A percentile compares a stretch with the other conserved stretches of the same genome.
Conservation (phyloP, 495 filamentous ascomycete genomes). For the Corynascus novoguineensis region DNA sequence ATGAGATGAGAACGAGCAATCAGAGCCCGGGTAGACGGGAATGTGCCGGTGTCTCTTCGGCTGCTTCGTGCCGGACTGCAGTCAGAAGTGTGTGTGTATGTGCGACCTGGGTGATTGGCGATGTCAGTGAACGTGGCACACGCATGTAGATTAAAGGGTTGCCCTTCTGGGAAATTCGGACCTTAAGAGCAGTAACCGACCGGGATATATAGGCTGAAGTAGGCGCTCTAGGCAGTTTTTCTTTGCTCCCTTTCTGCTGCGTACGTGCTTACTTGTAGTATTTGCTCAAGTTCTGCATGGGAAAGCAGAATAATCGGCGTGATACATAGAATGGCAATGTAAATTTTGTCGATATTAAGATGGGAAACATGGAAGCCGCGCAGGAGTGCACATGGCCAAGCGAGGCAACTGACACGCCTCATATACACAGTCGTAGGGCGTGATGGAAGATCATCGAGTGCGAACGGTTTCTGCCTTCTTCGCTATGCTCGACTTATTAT, state of each 20-base stretch:
- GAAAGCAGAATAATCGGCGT: too few species aligned
- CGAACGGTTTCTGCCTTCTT: background rate
- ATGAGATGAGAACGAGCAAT: background rate
- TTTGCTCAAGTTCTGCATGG: too few species aligned
- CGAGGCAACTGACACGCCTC: background rate
- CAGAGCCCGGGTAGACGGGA: background rate
- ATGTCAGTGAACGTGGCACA: constrained; percentile 5
- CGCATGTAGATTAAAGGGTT: constrained; percentile 23
- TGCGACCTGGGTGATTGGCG: constrained; percentile 13
- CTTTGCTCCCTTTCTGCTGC: too few species aligned
- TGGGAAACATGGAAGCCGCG: background rate
- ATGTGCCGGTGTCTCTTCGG: background rate
- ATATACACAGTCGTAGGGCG: background rate
- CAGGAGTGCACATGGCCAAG: background rate
- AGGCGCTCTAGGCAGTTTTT: constrained; percentile 16
- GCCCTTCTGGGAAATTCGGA: constrained; percentile 29
- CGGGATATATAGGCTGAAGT: constrained; percentile 31
- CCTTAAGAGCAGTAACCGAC: constrained; percentile 3
- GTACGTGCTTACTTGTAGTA: too few species aligned
- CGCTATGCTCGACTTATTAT: constrained; percentile 9
- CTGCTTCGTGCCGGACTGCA: background rate
- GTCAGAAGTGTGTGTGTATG: background rate
- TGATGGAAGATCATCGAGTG: background rate
- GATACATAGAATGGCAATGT: background rate
- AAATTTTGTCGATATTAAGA: too few species aligned